A percentile compares a stretch with the other conserved stretches of the same genome.
Evolutionary conservation across 176 grass and related monocot genomes (phyloP).

Genomic region (Oryza glaberrima): DNA sequence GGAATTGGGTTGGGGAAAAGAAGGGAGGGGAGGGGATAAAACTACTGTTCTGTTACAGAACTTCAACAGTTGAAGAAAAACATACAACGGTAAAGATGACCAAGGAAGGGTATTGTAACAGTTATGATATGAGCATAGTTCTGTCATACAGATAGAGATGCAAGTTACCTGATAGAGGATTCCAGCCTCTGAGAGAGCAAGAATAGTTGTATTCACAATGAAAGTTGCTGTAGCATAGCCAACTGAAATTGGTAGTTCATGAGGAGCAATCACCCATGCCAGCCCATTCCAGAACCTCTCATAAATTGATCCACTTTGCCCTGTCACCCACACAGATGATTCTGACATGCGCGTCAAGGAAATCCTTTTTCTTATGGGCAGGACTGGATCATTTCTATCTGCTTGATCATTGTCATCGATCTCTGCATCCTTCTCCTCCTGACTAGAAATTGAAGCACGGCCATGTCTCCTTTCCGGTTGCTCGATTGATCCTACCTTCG

Average conservation of each 20-base stretch:
- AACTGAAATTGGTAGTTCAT: conserved; percentile 72
- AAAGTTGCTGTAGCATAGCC: conserved; percentile 74
- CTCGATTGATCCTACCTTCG: conserved; percentile 77
- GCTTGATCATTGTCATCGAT: conserved; percentile 27
- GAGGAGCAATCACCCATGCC: conserved; percentile 93
- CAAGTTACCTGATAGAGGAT: conserved; percentile 81
- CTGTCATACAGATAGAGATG: conserved; percentile 19
- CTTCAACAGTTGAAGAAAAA: conserved; percentile 27
- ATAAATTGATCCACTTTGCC: conserved; percentile 90
- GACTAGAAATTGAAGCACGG: conserved; percentile 31
- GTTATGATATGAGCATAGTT: neutral
- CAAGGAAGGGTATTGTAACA: neutral
- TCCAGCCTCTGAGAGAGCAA: conserved; percentile 89
- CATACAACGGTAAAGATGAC: neutral
- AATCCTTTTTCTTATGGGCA: conserved; percentile 71
- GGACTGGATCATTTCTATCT: conserved; percentile 42
- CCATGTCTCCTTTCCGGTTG: conserved; percentile 32
- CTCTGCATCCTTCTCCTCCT: conserved; percentile 30
- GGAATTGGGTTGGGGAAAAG: neutral
- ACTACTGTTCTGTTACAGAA: neutral
- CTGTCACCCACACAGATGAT: conserved; percentile 93
- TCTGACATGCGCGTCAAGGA: conserved; percentile 96
- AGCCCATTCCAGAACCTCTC: conserved; percentile 98
- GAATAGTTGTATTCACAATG: conserved; percentile 93
- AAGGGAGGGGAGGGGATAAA: neutral